phyloP scores from a whole-genome alignment of 257 asterid species.

The Jacaranda copaia region DNA sequence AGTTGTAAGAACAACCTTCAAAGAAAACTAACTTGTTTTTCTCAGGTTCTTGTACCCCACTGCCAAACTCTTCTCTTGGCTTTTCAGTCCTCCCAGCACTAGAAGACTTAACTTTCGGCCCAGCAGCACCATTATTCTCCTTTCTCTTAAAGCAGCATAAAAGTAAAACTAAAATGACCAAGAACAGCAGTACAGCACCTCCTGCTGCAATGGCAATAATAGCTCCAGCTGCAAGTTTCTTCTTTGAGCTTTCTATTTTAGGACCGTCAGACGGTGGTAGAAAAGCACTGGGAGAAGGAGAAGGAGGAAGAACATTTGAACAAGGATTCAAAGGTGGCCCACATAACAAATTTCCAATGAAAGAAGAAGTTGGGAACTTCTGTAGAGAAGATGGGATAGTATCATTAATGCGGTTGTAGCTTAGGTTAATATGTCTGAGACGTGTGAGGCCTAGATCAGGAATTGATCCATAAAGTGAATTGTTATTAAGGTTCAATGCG shows the following conservation, averaged over 20 bases:
- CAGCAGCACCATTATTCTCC: slow-evolving; percentile 39
- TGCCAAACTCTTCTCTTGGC: slow-evolving; percentile 87
- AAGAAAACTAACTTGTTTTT: slow-evolving; percentile 89
- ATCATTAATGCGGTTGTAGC: slow-evolving; percentile 72
- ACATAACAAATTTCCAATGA: slow-evolving; percentile 69
- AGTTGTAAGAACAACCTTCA: slow-evolving; percentile 88
- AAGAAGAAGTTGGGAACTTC: slow-evolving; percentile 68
- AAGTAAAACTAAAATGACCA: slow-evolving; percentile 50
- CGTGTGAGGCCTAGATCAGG: slow-evolving; percentile 58
- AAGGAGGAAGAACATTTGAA: slow-evolving; percentile 48
- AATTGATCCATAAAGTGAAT: slow-evolving; percentile 67
- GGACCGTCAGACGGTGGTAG: slow-evolving; percentile 39
- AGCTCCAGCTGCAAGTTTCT: slow-evolving; percentile 60
- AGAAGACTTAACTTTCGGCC: slow-evolving; percentile 71
- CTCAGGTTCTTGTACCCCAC: slow-evolving; percentile 91
- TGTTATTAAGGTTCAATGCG: slow-evolving; percentile 69
- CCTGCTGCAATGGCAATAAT: slow-evolving; percentile 89
- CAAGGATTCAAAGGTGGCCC: slow-evolving; percentile 75
- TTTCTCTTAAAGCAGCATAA: slow-evolving; percentile 65
- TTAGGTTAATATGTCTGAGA: slow-evolving; percentile 63
- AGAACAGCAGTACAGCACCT: slow-evolving; percentile 63
- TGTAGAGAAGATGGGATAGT: slow-evolving; percentile 67
- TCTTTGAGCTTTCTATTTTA: slow-evolving; percentile 39
- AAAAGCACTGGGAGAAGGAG: slow-evolving; percentile 47
- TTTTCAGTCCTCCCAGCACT: slow-evolving; percentile 76